Percentiles rank a stretch among this genome's conserved stretches.
Evolutionary conservation across 352 stramenopile species (phyloP).

Genomic region (Peronospora belbahrii): DNA sequence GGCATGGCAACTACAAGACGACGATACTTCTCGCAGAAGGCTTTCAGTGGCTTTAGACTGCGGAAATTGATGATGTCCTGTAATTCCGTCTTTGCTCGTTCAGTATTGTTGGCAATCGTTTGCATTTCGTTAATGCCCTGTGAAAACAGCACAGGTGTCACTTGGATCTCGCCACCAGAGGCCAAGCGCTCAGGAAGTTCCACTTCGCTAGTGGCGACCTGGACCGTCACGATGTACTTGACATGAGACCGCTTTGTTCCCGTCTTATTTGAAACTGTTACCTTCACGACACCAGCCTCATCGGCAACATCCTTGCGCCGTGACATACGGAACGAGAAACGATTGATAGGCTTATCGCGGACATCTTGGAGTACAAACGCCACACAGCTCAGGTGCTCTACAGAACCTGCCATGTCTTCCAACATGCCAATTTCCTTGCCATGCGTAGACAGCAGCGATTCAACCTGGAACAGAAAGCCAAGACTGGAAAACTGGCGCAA

Average conservation of each 20-base stretch:
- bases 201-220: constrained; percentile 67
- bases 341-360: constrained; percentile 75
- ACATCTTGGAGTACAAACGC: constrained; percentile 84
- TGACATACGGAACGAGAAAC: constrained; percentile 84
- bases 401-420: constrained; percentile 81
- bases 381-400: constrained; percentile 78
- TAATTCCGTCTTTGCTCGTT: constrained; percentile 81
- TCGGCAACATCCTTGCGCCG: constrained; percentile 69
- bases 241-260: constrained; percentile 46
- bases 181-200: constrained; percentile 68
- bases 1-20: constrained; percentile 50
- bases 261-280: constrained; percentile 59
- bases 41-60: constrained; percentile 71
- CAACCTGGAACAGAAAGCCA: constrained; percentile 85
- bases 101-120: constrained; percentile 89
- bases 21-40: constrained; percentile 81
- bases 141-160: constrained; percentile 82
- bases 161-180: constrained; percentile 62
- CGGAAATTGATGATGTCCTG: constrained; percentile 88
- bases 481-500: constrained; percentile 76
- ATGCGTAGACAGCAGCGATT: constrained; percentile 91
- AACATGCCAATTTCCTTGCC: constrained; percentile 96
- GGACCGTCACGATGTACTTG: constrained; percentile 82
- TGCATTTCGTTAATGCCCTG: constrained; percentile 94
- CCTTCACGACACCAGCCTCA: constrained; percentile 71